Evolutionary conservation across 2,329 filamentous ascomycete genomes (phyloP).

Genomic region (Xylaria multiplex): DNA sequence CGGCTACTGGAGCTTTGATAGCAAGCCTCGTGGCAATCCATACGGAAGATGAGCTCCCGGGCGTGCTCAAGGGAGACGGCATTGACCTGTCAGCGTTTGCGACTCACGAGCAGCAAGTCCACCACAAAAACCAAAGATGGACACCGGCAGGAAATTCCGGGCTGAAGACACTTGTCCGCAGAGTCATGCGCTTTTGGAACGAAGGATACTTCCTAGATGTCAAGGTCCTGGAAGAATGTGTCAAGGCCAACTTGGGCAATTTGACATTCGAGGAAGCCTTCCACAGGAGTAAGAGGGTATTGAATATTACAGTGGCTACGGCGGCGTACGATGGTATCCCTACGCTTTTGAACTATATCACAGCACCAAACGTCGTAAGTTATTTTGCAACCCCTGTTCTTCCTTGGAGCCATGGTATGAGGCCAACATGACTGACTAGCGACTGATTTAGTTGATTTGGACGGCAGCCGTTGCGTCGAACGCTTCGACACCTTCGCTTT

Average conservation of each 20-base stretch:
- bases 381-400: background rate
- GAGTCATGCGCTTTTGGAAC: conserved; percentile 73
- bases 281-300: conserved; percentile 80
- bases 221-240: conserved; percentile 82
- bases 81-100: conserved; percentile 87
- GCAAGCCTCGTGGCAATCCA: conserved; percentile 89
- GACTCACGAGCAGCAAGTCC: conserved; percentile 49
- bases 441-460: conserved; percentile 72
- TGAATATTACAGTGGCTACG: conserved; percentile 92
- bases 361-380: conserved; percentile 89
- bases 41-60: conserved; percentile 83
- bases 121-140: conserved; percentile 44
- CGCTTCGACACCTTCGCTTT: conserved; percentile 71
- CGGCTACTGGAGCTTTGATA: conserved; percentile 88
- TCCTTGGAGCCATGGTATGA: background rate
- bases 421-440: conserved; percentile 32
- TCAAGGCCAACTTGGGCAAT: conserved; percentile 86
- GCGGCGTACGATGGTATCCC: conserved; percentile 79
- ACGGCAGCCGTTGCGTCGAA: conserved; percentile 82
- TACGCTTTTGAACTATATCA: conserved; percentile 89
- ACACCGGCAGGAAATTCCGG: conserved; percentile 55
- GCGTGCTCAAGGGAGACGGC: conserved; percentile 78
- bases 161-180: conserved; percentile 71
- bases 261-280: conserved; percentile 95
- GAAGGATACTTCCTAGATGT: conserved; percentile 89